phyloP scores from a whole-genome alignment of 2,329 filamentous ascomycete genomes.

The Tolypocladium amazonense region DNA sequence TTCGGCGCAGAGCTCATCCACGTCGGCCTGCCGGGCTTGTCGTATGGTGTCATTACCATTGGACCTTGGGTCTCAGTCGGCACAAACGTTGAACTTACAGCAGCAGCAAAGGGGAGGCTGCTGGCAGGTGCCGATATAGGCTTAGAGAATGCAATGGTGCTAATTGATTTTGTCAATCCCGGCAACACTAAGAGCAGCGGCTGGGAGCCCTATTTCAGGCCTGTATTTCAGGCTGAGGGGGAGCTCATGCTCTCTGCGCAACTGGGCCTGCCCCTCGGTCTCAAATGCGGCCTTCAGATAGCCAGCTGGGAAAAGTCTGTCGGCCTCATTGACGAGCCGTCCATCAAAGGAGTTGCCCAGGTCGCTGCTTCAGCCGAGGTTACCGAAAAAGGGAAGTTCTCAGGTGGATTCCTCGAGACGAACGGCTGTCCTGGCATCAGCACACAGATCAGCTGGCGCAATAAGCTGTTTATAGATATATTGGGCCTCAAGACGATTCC shows the following conservation, averaged over 20 bases:
- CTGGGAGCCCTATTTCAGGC: slow-evolving; percentile 18
- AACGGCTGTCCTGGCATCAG: slow-evolving; percentile 15
- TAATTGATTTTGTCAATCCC: slow-evolving; percentile 13
- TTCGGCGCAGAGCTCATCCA: slow-evolving; percentile 11
- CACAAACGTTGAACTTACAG: slow-evolving; percentile 10
- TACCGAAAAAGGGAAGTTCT: slow-evolving; percentile 2
- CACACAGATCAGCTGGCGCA: slow-evolving; percentile 16
- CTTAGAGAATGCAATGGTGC: slow-evolving; percentile 11
- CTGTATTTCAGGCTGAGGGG: slow-evolving; percentile 16
- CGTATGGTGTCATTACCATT: slow-evolving; percentile 14
- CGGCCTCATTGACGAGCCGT: slow-evolving; percentile 16
- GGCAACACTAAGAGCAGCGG: slow-evolving; percentile 8
- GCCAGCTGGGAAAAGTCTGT: slow-evolving; percentile 9
- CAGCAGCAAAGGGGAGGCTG: slow-evolving; percentile 12
- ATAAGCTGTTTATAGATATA: slow-evolving; percentile 12
- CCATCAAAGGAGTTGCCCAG: slow-evolving; percentile 12
- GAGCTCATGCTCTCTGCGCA: slow-evolving; percentile 12
- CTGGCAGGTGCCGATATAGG: slow-evolving; percentile 20
- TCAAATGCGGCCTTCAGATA: slow-evolving; percentile 14
- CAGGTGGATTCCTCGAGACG: slow-evolving; percentile 8
- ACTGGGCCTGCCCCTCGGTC: slow-evolving; percentile 16
- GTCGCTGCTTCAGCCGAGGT: slow-evolving; percentile 8
- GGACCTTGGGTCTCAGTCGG: slow-evolving; percentile 14
- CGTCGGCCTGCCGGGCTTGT: slow-evolving; percentile 13
- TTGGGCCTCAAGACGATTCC: slow-evolving; percentile 5